Evolutionary conservation across 73 alveolate species (phyloP), one percentile per base, ranked within the genome.

Genomic region (Paramecium pentaurelia): DNA sequence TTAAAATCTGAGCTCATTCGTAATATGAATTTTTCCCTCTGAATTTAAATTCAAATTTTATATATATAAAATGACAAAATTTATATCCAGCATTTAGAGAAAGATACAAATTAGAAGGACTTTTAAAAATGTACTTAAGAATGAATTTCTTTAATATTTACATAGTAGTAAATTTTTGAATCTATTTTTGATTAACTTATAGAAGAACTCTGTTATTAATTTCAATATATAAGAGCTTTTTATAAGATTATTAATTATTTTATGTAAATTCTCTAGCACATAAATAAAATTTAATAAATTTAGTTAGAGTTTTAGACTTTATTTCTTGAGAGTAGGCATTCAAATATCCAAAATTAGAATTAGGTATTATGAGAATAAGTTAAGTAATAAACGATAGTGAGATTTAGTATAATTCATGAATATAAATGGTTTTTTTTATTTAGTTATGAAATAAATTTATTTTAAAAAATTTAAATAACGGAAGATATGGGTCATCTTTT

Each of bases 21-120:
- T 25, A 40, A n/a, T 42, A 80, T 44, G 32, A 80, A 44, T 80
- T 45, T 54, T 42, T 80, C 91, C 91, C 91, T 80, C 91, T 80
- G 91, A 73, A 73, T 80, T 80, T 80, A 80, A 80, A 80, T 80
- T 80, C 91, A 80, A 80, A 80, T 80, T 42, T 80, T 45, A 22
- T 80, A 44, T 73, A 73, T 64, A 64, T 64, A 64, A 64, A 64
- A 64, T 64, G 47, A 34, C 49, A 64, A 64, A 64, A 32, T 64
- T 64, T 64, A 12, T 64, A 64, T 64, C 84, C 84, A 28, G 30
- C 49, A 64, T 64, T 64, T 64, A 64, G 51, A 32, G 28, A 54
- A 54, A 54, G 70, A 54, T 54, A 54, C 70, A 16, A 16, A 36
- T 8, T 8, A 18, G 32, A 54, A 18, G 32, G 36, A 18, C 32